phyloP scores from a whole-genome alignment of 169 alveolate genomes.

The Cryptosporidium ubiquitum region DNA sequence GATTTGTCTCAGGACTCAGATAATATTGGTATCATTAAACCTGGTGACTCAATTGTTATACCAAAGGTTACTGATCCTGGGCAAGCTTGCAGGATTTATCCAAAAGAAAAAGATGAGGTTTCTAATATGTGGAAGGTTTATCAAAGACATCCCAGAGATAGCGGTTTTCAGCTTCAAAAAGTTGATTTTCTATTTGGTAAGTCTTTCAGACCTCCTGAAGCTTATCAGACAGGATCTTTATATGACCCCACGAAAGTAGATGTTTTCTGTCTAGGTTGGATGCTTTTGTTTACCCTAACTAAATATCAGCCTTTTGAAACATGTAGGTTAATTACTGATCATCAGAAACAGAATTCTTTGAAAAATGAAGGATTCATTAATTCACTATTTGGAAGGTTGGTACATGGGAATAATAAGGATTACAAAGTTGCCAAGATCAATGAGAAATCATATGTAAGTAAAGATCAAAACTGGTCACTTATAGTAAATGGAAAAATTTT shows the following conservation, averaged over 20 bases:
- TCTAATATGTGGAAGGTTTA: conserved; percentile 23
- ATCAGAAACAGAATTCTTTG: not conserved
- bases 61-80: conserved; percentile 85
- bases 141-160: conserved; percentile 40
- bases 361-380: conserved; percentile 48
- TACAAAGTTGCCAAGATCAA: not conserved
- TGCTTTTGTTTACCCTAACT: conserved; percentile 81
- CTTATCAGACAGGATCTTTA: conserved; percentile 71
- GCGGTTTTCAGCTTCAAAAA: conserved; percentile 60
- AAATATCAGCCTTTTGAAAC: conserved; percentile 81
- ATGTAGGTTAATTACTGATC: conserved; percentile 51
- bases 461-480: conserved; percentile 56
- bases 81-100: conserved; percentile 79
- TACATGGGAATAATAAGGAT: not conserved
- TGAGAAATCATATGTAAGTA: not conserved
- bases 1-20: conserved; percentile 6
- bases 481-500: conserved; percentile 18
- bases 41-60: conserved; percentile 75
- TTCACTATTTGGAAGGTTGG: not conserved
- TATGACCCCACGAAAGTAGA: conserved; percentile 84
- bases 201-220: conserved; percentile 85
- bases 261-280: conserved; percentile 83
- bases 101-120: conserved; percentile 34
- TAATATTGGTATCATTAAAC: conserved; percentile 17
- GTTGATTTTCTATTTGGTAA: conserved; percentile 79